A percentile compares a stretch with the other conserved stretches of the same genome.
These are phyloP conservation scores for Endotrypanum monterogeii DNA, from an alignment of 208 protist species.

Conservation along the genomic window DNA sequence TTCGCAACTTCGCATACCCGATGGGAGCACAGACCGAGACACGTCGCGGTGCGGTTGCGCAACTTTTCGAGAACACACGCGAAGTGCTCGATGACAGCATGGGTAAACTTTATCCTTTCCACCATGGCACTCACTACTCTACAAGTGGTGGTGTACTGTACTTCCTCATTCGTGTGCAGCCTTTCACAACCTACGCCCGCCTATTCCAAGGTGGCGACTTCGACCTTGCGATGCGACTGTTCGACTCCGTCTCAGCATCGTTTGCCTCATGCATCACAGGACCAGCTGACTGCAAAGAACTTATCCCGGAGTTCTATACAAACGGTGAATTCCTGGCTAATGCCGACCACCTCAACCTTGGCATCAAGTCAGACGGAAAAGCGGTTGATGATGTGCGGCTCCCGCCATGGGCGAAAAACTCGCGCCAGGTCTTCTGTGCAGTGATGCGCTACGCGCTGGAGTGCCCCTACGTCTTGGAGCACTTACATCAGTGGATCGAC, in stretches of 20 bases:
- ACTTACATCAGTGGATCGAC: conserved; percentile 98
- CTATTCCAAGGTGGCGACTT: conserved; percentile 92
- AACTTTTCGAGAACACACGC: conserved; percentile 73
- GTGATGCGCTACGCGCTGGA: conserved; percentile 95
- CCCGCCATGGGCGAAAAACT: conserved; percentile 96
- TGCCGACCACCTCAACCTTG: conserved; percentile 82
- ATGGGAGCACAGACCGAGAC: conserved; percentile 94
- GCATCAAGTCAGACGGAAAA: conserved; percentile 83
- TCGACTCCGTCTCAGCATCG: conserved; percentile 89
- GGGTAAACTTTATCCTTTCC: conserved; percentile 84
- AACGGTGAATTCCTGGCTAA: conserved; percentile 94
- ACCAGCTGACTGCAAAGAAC: conserved; percentile 94
- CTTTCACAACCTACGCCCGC: conserved; percentile 93
- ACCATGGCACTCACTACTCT: conserved; percentile 99
- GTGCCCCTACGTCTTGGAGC: conserved; percentile 81
- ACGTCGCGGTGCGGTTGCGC: conserved; percentile 68
- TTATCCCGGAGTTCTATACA: conserved; percentile 97
- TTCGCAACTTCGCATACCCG: conserved; percentile 94
- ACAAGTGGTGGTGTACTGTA: conserved; percentile 95
- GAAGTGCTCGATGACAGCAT: conserved; percentile 37
- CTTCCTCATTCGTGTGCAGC: conserved; percentile 97
- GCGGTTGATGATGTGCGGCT: conserved; percentile 92
- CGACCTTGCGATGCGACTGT: conserved; percentile 94
- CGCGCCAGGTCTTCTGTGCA: conserved; percentile 90
- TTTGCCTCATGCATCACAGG: conserved; percentile 78